A percentile compares a stretch with the other conserved stretches of the same genome.
phyloP scores from a whole-genome alignment of 2,329 filamentous ascomycete genomes.

The Dactylonectria estremocensis region DNA sequence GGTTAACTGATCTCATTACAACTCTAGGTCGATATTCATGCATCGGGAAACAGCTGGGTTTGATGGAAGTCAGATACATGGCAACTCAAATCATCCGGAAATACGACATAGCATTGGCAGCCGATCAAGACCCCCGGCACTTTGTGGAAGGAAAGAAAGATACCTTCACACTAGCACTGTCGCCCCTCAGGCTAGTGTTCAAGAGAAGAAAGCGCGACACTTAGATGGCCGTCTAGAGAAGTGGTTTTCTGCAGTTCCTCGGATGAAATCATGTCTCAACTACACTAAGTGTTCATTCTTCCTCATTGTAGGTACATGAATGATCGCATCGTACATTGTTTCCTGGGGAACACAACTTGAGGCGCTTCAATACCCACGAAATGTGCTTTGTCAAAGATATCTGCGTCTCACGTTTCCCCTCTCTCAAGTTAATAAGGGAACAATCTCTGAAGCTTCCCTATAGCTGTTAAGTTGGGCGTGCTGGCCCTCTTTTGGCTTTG shows the following conservation, averaged over 20 bases:
- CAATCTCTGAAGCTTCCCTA: not conserved
- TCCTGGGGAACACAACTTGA: too few relatives aligned
- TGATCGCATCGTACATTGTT: too few relatives aligned
- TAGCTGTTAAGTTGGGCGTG: not conserved
- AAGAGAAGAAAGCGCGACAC: not conserved
- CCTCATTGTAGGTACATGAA: too few relatives aligned
- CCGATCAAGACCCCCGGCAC: not conserved
- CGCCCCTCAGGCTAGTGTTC: not conserved
- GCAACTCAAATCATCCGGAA: not conserved
- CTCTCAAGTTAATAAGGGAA: too few relatives aligned
- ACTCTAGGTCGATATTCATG: not conserved
- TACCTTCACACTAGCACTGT: not conserved
- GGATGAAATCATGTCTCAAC: not conserved
- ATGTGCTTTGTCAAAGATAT: too few relatives aligned
- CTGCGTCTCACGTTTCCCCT: too few relatives aligned
- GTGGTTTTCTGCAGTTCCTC: not conserved
- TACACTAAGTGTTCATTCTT: too few relatives aligned
- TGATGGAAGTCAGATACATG: not conserved
- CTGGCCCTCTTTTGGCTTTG: not conserved
- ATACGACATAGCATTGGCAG: not conserved
- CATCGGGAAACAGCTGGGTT: not conserved
- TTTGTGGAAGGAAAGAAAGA: not conserved
- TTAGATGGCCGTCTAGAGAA: not conserved
- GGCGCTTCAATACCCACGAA: too few relatives aligned
- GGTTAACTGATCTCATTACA: not conserved